phyloP scores from a whole-genome alignment of 139 green algal genomes.

The Bryopsis sp. region DNA sequence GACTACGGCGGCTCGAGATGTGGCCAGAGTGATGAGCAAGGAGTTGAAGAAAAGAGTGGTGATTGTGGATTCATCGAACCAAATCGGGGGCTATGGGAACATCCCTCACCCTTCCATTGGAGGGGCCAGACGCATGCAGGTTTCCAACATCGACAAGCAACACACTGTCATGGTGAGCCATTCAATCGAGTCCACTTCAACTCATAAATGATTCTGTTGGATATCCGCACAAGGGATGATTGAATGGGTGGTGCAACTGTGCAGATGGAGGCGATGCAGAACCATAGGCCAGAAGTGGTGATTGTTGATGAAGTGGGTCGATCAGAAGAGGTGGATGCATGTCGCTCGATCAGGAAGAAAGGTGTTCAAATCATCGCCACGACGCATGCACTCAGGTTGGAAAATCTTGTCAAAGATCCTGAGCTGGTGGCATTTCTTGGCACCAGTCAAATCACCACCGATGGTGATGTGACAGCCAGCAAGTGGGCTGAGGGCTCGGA shows the following conservation, averaged over 20 bases:
- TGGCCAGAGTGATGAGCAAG: slow-evolving; percentile 54
- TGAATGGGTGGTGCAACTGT: no score
- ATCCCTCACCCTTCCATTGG: slow-evolving; percentile 61
- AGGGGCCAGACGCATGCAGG: slow-evolving; percentile 50
- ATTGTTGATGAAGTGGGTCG: slow-evolving; percentile 81
- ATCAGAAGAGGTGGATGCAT: slow-evolving; percentile 52
- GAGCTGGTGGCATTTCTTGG: slow-evolving; percentile 44
- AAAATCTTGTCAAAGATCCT: slow-evolving; percentile 64
- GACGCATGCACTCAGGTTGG: slow-evolving; percentile 42
- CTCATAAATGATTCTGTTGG: no score
- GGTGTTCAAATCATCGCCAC: slow-evolving; percentile 77
- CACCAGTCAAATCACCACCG: slow-evolving; percentile 34
- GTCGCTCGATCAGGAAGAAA: slow-evolving; percentile 61
- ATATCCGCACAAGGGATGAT: no score
- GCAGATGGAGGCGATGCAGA: slow-evolving; percentile 83
- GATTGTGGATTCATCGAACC: slow-evolving; percentile 82
- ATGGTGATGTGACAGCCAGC: background rate
- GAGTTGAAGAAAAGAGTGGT: slow-evolving; percentile 47
- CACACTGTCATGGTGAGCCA: slow-evolving; percentile 60
- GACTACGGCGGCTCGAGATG: slow-evolving; percentile 73
- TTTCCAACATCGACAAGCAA: slow-evolving; percentile 30
- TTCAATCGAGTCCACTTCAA: no score
- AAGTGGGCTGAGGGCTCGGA: background rate
- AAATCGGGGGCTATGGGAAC: slow-evolving; percentile 82
- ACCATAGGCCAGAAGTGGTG: slow-evolving; percentile 69